Conservation (phyloP, 179 eudicot genomes). For the Nepenthes alata region DNA sequence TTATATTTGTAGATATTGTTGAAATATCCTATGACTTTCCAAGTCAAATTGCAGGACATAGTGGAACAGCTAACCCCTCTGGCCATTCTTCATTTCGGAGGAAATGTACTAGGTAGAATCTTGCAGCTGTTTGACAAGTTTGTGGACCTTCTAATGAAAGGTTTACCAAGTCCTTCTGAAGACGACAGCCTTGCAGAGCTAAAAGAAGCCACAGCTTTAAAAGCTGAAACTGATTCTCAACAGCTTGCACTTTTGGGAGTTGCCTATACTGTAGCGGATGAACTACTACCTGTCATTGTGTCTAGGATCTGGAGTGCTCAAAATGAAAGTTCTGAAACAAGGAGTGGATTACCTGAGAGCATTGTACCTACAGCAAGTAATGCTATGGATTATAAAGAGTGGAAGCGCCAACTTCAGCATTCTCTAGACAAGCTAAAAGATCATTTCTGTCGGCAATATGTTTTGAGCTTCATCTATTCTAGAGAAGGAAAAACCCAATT, state of each 20-base stretch:
- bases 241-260: constrained; percentile 89
- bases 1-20: background rate
- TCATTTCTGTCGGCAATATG: constrained; percentile 91
- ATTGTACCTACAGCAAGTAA: constrained; percentile 27
- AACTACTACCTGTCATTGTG: constrained; percentile 76
- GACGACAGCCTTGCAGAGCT: constrained; percentile 76
- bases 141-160: constrained; percentile 71
- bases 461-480: constrained; percentile 78
- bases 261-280: constrained; percentile 81
- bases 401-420: constrained; percentile 91
- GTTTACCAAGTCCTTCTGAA: constrained; percentile 74
- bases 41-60: constrained; percentile 42
- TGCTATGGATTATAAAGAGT: constrained; percentile 69
- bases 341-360: constrained; percentile 27
- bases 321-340: constrained; percentile 54
- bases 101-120: constrained; percentile 56
- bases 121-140: constrained; percentile 71
- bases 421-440: constrained; percentile 88
- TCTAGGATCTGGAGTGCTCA: constrained; percentile 62
- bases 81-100: constrained; percentile 73
- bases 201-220: constrained; percentile 61
- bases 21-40: background rate
- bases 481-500: constrained; percentile 84
- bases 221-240: constrained; percentile 88
- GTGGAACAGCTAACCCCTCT: constrained; percentile 66